Evolutionary conservation across 352 stramenopile genomes (phyloP).

Genomic region (Blastocystis sp.): DNA sequence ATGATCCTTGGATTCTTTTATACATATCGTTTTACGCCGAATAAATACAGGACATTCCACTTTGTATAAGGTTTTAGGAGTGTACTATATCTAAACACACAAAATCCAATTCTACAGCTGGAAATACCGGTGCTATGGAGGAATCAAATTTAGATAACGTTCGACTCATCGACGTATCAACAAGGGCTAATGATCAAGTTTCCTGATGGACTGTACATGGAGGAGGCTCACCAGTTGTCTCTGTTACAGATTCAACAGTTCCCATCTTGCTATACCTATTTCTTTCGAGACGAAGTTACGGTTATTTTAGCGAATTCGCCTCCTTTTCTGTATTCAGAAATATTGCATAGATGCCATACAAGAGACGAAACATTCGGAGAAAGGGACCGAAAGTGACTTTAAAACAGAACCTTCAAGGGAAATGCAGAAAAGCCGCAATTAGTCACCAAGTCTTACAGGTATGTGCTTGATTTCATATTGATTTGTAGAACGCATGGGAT

Average conservation of each 20-base stretch:
- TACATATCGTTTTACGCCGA: not conserved
- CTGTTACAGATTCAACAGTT: constrained; percentile 7
- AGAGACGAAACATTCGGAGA: constrained; percentile 20
- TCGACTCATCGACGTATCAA: not conserved
- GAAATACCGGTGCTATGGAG: not conserved
- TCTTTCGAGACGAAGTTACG: not conserved
- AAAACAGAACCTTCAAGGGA: constrained; percentile 12
- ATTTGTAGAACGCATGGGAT: constrained; percentile 43
- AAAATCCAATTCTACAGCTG: not conserved
- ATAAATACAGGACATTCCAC: constrained; percentile 23
- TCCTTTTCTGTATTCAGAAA: not conserved
- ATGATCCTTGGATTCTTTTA: not conserved
- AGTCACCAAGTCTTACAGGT: not conserved
- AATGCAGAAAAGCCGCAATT: not conserved
- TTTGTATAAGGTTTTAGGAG: constrained; percentile 52
- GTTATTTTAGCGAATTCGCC: not conserved
- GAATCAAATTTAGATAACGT: not conserved
- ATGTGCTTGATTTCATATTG: not conserved
- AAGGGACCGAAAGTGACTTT: constrained; percentile 40
- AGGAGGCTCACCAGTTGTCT: not conserved
- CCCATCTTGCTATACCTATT: not conserved
- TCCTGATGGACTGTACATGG: not conserved
- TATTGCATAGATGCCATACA: not conserved
- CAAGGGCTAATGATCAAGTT: not conserved
- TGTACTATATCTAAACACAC: constrained; percentile 22